Evolutionary conservation across 2,329 filamentous ascomycete genomes (phyloP), one percentile per base, ranked within the genome.

Genomic region (Fusarium chaquense): DNA sequence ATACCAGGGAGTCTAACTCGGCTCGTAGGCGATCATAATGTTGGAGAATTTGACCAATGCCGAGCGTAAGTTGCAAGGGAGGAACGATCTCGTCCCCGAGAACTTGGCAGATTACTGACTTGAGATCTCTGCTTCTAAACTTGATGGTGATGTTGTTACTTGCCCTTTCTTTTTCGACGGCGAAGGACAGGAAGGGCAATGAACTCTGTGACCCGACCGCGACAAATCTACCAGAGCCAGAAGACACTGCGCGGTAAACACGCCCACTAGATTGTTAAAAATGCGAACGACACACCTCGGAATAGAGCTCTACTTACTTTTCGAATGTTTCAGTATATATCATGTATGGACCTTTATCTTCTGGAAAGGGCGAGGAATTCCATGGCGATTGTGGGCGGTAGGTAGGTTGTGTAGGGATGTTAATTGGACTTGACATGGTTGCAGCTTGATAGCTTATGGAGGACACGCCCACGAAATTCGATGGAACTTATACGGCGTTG

Each of bases 81-180:
- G 61, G 59, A 35, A 60, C 20, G 8, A 52, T 11, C 3, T 35
- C 38, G 9, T 67, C 53, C 6, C 58, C 52, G 28, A 83, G 78
- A 62, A 79, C 81, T 36, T 80, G 78, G n/a, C 80, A 81, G 18
- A 83, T 57, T 16, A 66, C 59, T 13, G 62, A 78, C 45, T 81
- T 78, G 53, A 83, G 77, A 20, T 78, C 78, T 36, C 79, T 76
- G 57, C 81, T 83, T n/a, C 57, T 62, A 5, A 77, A 65, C 12
- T 73, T 68, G 13, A 78, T 51, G 5, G 70, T 65, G 10, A 76
- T 72, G 1, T 50, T 67, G 20, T 67, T 72, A 13, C 45, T 55
- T 2, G 58, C 36, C 20, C 76, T 67, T 40, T 74, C 64, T 54
- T 78, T 78, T 41, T 74, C 70, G 22, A 78, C 62, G 15, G 73